These are phyloP conservation scores for Picea engelmannii DNA, from an alignment of 83 land plant genomes.

Conservation along the genomic window DNA sequence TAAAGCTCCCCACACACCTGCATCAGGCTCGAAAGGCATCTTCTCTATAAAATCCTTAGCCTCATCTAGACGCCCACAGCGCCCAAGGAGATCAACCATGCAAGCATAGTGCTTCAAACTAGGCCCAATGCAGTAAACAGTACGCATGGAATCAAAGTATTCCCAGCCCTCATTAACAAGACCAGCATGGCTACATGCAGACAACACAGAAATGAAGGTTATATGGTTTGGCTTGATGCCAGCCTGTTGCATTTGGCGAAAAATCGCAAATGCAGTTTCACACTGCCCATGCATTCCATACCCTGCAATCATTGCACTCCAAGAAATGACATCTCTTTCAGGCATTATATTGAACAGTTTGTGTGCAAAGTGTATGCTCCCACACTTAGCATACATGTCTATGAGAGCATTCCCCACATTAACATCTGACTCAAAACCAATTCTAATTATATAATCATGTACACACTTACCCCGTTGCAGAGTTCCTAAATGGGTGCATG, in stretches of 20 bases:
- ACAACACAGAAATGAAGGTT: background rate
- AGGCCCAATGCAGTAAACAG: background rate
- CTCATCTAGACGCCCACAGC: background rate
- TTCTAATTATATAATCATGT: conserved; percentile 25
- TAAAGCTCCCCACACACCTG: too few species aligned
- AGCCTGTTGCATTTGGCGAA: background rate
- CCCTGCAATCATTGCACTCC: conserved; percentile 69
- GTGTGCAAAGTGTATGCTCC: conserved; percentile 32
- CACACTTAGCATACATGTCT: conserved; percentile 55
- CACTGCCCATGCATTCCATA: background rate
- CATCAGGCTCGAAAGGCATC: background rate
- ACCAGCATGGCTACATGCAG: background rate
- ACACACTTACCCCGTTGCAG: conserved; percentile 30
- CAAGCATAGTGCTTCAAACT: conserved; percentile 7
- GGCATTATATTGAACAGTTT: conserved; percentile 53
- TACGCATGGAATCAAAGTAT: background rate
- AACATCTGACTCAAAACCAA: conserved; percentile 47
- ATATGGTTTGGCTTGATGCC: background rate
- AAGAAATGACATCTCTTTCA: conserved; percentile 40
- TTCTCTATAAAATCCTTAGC: background rate
- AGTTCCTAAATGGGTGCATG: conserved; percentile 36
- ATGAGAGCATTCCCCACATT: too few species aligned
- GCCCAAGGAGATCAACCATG: conserved; percentile 1
- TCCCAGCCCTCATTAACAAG: background rate
- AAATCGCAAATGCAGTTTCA: background rate